Evolutionary conservation across 2,329 filamentous ascomycete genomes (phyloP), one percentile per base, ranked within the genome.

Genomic region (Aurifilum marmelostoma): DNA sequence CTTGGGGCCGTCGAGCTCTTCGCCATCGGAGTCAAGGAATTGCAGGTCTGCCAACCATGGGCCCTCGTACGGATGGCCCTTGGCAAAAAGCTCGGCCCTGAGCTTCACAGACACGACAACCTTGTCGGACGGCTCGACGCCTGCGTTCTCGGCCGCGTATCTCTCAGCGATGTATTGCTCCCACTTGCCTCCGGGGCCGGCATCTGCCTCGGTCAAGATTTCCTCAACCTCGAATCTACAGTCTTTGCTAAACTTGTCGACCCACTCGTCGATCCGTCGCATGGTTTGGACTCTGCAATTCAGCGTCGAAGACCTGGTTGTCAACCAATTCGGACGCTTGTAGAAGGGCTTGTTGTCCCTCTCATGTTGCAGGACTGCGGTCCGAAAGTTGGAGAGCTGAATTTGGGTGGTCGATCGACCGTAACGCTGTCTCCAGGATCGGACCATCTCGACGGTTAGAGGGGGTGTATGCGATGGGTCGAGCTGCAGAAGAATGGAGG

Each of bases 131-230:
- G 63, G 16, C 11, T 18, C 6, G 24, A 65, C 34, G 11, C n/a
- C n/a, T 24, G 47, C 63, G 29, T 52, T n/a, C 21, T 27, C n/a
- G n/a, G 24, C 59, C 27, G 32, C 24, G 39, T 63, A 37, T 5
- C 24, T 16, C 12, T 60, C 50, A 14, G 39, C 32, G n/a, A 66
- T 32, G 34, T 68, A 47, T 7, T 41, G 21, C 41, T 47, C 41
- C 69, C 69, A 70, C 32, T 54, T 66, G 27, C 21, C 66, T 27
- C 67, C 66, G 6, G 63, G 50, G 61, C 65, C 62, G 2, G 39
- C 34, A 34, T 65, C 63, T 24, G 29, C 21, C 50, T 65, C 63
- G n/a, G 34, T 62, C 6, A 62, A 27, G n/a, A 62, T 12, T 9
- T 43, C 59, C 21, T 37, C 47, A 5, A 65, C n/a, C n/a, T 56